A percentile compares a stretch with the other conserved stretches of the same genome.
Conservation (phyloP, 2,329 filamentous ascomycete species). For the Paraphoma chrysanthemicola region DNA sequence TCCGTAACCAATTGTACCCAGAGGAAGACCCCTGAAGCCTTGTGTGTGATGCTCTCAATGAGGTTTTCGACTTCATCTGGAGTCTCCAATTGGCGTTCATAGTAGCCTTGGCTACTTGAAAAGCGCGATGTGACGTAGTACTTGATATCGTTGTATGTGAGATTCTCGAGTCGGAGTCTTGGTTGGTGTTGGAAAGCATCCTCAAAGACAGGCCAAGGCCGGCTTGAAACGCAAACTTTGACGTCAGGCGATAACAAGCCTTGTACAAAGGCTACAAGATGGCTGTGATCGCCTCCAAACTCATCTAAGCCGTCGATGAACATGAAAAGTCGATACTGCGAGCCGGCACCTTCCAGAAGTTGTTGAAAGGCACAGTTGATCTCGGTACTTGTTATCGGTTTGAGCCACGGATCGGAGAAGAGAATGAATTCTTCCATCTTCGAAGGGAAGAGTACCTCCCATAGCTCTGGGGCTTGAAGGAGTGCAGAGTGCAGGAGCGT, state of each 20-base stretch:
- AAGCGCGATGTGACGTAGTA: slow-evolving; percentile 3
- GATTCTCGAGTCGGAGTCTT: slow-evolving; percentile 25
- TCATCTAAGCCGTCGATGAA: slow-evolving; percentile 2
- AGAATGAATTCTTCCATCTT: background rate
- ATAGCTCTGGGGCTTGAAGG: slow-evolving; percentile 1
- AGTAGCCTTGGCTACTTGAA: background rate
- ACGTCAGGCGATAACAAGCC: slow-evolving; percentile 15
- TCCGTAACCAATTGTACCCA: slow-evolving; percentile 1
- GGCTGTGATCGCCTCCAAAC: slow-evolving; percentile 1
- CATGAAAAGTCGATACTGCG: background rate
- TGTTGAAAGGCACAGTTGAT: background rate
- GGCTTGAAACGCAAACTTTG: slow-evolving; percentile 32
- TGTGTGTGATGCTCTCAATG: background rate
- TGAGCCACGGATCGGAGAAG: background rate
- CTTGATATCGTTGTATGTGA: slow-evolving; percentile 26
- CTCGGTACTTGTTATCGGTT: background rate
- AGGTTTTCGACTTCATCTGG: background rate
- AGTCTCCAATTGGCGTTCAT: background rate
- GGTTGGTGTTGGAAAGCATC: slow-evolving; percentile 24
- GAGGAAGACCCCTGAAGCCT: slow-evolving; percentile 4
- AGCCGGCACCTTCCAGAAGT: background rate
- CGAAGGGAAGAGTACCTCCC: background rate
- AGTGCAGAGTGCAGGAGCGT: background rate
- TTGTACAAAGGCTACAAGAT: background rate
- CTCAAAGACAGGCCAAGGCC: slow-evolving; percentile 32